phyloP scores from a whole-genome alignment of 1,139 yeast species.

The Arxiozyma slooffiae region DNA sequence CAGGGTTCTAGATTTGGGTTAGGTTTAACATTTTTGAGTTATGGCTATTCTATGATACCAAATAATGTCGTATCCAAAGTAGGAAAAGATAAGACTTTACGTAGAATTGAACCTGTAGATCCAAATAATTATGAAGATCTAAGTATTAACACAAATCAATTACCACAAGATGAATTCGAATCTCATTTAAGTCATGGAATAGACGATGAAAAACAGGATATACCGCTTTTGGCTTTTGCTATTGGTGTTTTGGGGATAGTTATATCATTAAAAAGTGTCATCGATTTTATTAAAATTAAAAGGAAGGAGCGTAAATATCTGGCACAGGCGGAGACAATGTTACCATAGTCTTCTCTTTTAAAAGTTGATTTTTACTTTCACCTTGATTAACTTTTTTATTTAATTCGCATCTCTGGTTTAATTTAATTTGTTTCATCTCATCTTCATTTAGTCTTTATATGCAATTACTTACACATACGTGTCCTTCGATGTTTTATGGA shows the following conservation, averaged over 20 bases:
- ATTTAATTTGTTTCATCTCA: too few species aligned
- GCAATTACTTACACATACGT: background rate
- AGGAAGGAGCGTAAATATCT: constrained; percentile 47
- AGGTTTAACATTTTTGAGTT: constrained; percentile 72
- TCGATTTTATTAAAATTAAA: constrained; percentile 68
- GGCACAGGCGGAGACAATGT: constrained; percentile 17
- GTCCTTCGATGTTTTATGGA: background rate
- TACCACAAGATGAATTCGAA: constrained; percentile 37
- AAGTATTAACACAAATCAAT: constrained; percentile 17
- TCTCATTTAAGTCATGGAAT: constrained; percentile 35
- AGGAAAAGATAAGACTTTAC: constrained; percentile 29
- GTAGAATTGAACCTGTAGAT: constrained; percentile 39
- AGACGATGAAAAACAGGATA: constrained; percentile 34
- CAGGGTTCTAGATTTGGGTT: constrained; percentile 92
- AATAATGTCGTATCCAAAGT: constrained; percentile 32
- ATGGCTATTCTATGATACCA: constrained; percentile 68
- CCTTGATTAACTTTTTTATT: too few species aligned
- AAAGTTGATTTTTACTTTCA: too few species aligned
- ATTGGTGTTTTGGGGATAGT: constrained; percentile 48
- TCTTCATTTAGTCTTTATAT: too few species aligned
- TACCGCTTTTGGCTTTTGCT: constrained; percentile 25
- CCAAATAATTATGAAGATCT: constrained; percentile 49
- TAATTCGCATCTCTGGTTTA: too few species aligned
- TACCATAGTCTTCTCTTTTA: too few species aligned
- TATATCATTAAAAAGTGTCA: constrained; percentile 53